Base-by-base conservation (phyloP, 2,329 filamentous ascomycete genomes). In the Cytospora piceicola region DNA sequence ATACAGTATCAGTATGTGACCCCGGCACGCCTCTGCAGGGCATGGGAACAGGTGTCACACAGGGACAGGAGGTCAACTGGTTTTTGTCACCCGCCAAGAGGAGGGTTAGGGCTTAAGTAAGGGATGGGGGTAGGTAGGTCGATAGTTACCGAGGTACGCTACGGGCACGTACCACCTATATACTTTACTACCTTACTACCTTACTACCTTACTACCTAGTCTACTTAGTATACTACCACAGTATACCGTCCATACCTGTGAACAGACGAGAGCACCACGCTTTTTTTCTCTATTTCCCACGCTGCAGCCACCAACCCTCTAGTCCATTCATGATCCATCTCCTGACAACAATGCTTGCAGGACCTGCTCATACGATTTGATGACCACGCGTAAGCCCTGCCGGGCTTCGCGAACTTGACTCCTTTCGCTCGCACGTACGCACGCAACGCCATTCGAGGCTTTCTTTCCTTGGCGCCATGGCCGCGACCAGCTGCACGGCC, bases 401-500 rank as follows among this genome's bases (percentile, higher is more conserved):
- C 58, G 66, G 64, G 66, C 66, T 54, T 66, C 58, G 59, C 66
- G 56, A 42, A 65, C 52, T 61, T 36, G 36, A 60, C 58, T 42
- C 32, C 27, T 49, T 54, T n/a, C n/a, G n/a, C n/a, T n/a, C n/a
- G n/a, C n/a, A n/a, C 42, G 24, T 12, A 15, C 34, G 12, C 34
- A 36, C 11, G 12, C 39, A 42, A 42, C 39, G 17, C n/a, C 39
- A 42, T 1, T 42, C 15, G 39, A 20, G 32, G 27, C 29, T 42
- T 42, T 39, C 30, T 17, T 49, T 32, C n/a, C 62, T 36, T 54
- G 63, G 58, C 66, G 66, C 52, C 65, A 68, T 68, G 66, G 64
- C 64, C 42, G 62, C 49, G n/a, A 53, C 66, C 46, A 61, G 60
- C 49, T 62, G 64, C 64, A 65, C 67, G 55, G 63, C 64, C 64